These are phyloP conservation scores for Reticulascus tulasneorum DNA, from an alignment of 2,329 filamentous ascomycete genomes.

Conservation along the genomic window DNA sequence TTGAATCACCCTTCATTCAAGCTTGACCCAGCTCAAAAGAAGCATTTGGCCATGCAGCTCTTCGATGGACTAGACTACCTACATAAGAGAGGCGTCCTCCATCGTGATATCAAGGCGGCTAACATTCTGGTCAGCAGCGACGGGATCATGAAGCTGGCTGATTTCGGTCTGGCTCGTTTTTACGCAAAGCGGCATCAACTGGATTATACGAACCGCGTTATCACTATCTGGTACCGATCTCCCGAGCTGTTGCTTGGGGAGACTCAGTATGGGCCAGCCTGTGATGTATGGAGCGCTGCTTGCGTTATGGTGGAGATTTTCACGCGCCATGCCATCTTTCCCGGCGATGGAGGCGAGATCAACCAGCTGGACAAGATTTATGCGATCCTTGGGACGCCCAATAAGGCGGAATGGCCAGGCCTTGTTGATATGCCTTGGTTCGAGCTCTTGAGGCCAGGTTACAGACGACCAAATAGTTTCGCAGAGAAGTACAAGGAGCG, in stretches of 20 bases:
- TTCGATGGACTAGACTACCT: conserved; percentile 94
- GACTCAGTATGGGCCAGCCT: conserved; percentile 83
- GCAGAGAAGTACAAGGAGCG: conserved; percentile 76
- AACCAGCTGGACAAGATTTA: conserved; percentile 98
- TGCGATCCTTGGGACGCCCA: conserved; percentile 83
- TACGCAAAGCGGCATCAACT: conserved; percentile 88
- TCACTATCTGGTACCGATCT: conserved; percentile 96
- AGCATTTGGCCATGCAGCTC: conserved; percentile 86
- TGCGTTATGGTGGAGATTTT: conserved; percentile 98
- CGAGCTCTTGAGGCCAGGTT: conserved; percentile 77
- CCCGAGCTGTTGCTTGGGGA: conserved; percentile 88
- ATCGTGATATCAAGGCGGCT: conserved; percentile 96
- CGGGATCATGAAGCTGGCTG: conserved; percentile 85
- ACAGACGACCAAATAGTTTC: conserved; percentile 71
- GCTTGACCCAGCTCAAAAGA: conserved; percentile 80
- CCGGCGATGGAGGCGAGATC: conserved; percentile 92
- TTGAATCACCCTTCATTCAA: conserved; percentile 92
- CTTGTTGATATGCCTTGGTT: conserved; percentile 97
- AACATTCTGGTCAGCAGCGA: conserved; percentile 93
- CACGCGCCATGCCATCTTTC: conserved; percentile 87
- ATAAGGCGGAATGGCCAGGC: conserved; percentile 77
- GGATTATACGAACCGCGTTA: conserved; percentile 97
- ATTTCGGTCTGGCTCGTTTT: conserved; percentile 94
- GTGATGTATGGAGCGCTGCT: conserved; percentile 95
- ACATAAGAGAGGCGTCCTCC: conserved; percentile 86